These are phyloP conservation scores for Claviceps digitariae DNA, from an alignment of 2,329 filamentous ascomycete species.

Conservation along the genomic window DNA sequence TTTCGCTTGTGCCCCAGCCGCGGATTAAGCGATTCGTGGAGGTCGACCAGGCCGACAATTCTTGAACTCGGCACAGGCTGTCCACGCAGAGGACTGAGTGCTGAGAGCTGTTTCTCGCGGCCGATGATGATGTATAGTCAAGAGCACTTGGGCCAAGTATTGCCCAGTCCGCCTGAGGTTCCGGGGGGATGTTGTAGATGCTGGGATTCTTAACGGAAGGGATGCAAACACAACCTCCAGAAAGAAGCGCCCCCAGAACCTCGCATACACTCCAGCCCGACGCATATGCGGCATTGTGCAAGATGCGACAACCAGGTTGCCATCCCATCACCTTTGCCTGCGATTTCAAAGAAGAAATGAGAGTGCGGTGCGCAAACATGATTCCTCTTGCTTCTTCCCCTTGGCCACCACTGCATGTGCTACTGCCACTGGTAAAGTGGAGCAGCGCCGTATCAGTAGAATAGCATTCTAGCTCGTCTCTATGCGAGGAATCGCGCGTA, in stretches of 20 bases:
- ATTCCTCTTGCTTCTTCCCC: not conserved
- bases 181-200: not conserved
- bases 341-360: not conserved
- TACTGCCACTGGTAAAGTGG: not conserved
- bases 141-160: not conserved
- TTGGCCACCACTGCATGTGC: not conserved
- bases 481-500: too few species aligned
- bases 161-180: not conserved
- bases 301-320: not conserved
- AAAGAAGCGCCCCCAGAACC: conserved; percentile 1
- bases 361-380: not conserved
- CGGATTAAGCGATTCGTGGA: not conserved
- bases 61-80: not conserved
- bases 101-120: not conserved
- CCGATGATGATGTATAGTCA: not conserved
- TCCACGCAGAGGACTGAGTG: not conserved
- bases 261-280: conserved; percentile 1
- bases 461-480: not conserved
- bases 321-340: not conserved
- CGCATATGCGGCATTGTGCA: not conserved
- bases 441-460: not conserved
- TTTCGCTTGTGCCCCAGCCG: conserved; percentile 1
- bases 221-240: conserved; percentile 1
- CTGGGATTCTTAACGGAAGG: not conserved
- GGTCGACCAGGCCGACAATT: not conserved